Evolutionary conservation across 768 basidiomycete species (phyloP).

Genomic region (Rhizopogon vesiculosus): DNA sequence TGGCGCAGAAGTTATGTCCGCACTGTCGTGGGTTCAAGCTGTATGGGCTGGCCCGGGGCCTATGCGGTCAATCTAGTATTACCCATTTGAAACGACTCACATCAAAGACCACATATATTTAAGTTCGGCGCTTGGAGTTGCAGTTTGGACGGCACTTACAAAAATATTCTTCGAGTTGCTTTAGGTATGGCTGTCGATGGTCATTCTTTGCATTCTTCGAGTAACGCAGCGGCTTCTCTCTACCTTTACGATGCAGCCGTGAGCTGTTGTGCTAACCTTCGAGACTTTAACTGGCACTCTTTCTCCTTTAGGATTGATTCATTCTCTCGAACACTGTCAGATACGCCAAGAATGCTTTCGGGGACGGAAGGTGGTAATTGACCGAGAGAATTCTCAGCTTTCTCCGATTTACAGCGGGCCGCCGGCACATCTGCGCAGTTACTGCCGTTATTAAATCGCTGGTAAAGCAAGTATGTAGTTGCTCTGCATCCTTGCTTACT

Average conservation of each 20-base stretch:
- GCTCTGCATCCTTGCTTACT: too few species aligned
- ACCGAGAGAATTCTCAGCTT: background rate
- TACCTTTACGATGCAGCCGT: conserved; percentile 35
- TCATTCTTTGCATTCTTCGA: conserved; percentile 33
- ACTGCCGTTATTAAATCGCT: background rate
- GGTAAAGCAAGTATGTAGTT: too few species aligned
- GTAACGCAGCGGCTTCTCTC: conserved; percentile 34
- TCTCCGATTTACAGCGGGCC: background rate
- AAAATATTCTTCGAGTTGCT: conserved; percentile 53
- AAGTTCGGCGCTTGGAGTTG: conserved; percentile 5
- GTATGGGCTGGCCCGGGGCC: conserved; percentile 46
- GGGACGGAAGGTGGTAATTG: background rate
- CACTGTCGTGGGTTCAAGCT: conserved; percentile 49
- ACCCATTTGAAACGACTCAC: conserved; percentile 18
- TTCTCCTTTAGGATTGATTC: conserved; percentile 31
- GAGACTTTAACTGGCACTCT: conserved; percentile 32
- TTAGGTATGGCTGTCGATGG: conserved; percentile 32
- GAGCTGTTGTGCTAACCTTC: conserved; percentile 39
- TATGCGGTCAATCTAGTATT: conserved; percentile 7
- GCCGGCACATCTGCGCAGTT: too few species aligned
- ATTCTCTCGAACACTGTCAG: conserved; percentile 20
- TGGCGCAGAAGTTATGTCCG: conserved; percentile 65
- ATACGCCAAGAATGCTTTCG: too few species aligned
- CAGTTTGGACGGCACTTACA: conserved; percentile 37
- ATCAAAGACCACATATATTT: conserved; percentile 36